Evolutionary conservation across 2,329 filamentous ascomycete species (phyloP), one percentile per base, ranked within the genome.

Genomic region (Xylariaceae sp.): DNA sequence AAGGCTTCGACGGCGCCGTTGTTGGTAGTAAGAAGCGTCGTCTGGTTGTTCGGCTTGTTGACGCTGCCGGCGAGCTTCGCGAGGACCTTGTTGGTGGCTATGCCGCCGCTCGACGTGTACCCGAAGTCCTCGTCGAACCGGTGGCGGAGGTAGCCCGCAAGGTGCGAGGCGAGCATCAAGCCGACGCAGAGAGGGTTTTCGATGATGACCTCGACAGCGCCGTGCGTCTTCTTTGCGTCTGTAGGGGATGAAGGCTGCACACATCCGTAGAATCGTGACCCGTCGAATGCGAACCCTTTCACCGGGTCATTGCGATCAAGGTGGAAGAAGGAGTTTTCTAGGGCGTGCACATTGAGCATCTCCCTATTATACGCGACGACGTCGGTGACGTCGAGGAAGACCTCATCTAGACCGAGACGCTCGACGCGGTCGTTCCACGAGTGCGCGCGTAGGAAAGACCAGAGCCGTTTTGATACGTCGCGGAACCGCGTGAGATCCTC

Each of bases 41-140:
- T 98, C 73, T 98, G 95, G 59, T 86, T 89, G 56, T 88, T 87
- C 1, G 94, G 94, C 75, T 98, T 98, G 71, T 97, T 86, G 56
- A 88, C 79, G 71, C 86, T 90, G 11, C 94, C 94, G 8, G 87
- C 90, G 12, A 98, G 81, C 73, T 98, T 98, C 56, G 90, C 87
- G 9, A 96, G 79, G 4, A 94, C 74, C 73, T 98, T 98, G 68
- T 89, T 94, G 0, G 91, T 96, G 2, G 92, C 89, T 19, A 98
- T 86, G 3, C 94, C 94, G 37, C 91, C 92, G 1, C 93, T 94
- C 24, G 89, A 89, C 0, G 92, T 96, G 74, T 94, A 96, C 1
- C 92, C 91, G 67, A 87, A 88, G 41, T 91, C 81, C 41, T 87
- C 79, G 67, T 96, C 90, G 9, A 98, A 78, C 67, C 85, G 83